Percentiles rank a stretch among this genome's conserved stretches.
Evolutionary conservation across 352 stramenopile genomes (phyloP).

Genomic region (Blastocystis hominis): DNA sequence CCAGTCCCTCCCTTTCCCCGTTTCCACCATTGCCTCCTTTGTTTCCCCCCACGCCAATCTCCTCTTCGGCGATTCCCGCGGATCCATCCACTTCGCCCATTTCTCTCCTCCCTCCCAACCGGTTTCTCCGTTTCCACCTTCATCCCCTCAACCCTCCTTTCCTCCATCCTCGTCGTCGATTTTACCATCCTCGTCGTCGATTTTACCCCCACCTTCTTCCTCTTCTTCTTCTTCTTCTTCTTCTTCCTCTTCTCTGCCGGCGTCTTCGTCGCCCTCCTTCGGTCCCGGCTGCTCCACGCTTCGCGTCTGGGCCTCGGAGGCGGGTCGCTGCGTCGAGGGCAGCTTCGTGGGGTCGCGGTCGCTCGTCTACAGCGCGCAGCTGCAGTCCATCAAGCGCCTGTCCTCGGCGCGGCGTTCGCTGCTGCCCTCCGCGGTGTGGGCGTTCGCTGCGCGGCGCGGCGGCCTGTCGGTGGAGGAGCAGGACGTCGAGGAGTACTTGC

Average conservation of each 20-base stretch:
- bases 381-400: not conserved
- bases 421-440: not conserved
- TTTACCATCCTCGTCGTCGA: not conserved
- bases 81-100: not conserved
- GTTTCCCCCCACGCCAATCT: not conserved
- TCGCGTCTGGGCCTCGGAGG: not conserved
- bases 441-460: not conserved
- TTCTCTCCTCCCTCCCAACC: not conserved
- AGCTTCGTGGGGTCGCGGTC: not conserved
- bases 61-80: not conserved
- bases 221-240: not conserved
- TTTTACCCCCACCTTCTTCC: not conserved
- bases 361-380: not conserved
- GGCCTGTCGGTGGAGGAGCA: not conserved
- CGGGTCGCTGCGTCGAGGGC: not conserved
- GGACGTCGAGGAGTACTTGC: constrained; percentile 35
- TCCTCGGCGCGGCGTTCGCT: not conserved
- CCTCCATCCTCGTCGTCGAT: not conserved
- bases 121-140: not conserved
- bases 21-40: not conserved
- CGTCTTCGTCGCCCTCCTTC: not conserved
- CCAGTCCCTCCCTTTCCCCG: not conserved
- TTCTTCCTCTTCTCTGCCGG: not conserved
- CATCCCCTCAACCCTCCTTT: not conserved
- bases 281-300: not conserved